These are phyloP conservation scores for Spongospora subterranea DNA, from an alignment of 208 protist genomes.

Conservation along the genomic window DNA sequence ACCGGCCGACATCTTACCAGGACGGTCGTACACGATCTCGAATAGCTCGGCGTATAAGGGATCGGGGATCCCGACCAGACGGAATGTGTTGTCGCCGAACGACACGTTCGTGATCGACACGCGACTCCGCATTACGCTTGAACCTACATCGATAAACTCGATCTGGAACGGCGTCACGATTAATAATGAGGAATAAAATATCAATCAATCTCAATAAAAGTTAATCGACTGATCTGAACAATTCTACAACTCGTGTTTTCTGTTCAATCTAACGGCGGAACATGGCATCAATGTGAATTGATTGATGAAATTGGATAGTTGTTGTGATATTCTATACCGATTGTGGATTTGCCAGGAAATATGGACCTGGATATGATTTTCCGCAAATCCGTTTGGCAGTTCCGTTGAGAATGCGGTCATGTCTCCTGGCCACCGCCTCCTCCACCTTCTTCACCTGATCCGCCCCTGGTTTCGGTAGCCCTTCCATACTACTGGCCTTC, in stretches of 20 bases:
- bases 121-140: neutral
- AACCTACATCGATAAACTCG: neutral
- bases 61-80: neutral
- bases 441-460: neutral
- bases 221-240: too few relatives aligned
- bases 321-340: neutral
- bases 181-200: too few relatives aligned
- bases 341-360: neutral
- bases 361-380: neutral
- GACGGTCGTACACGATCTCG: neutral
- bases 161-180: neutral
- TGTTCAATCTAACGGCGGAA: too few relatives aligned
- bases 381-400: neutral
- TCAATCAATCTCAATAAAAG: too few relatives aligned
- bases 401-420: neutral
- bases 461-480: neutral
- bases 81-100: neutral
- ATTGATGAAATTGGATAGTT: neutral
- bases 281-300: too few relatives aligned
- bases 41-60: neutral
- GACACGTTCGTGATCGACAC: neutral
- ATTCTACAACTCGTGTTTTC: too few relatives aligned
- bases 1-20: neutral
- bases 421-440: neutral
- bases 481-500: too few relatives aligned